Evolutionary conservation across 1,284 basidiomycete species (phyloP).

Genomic region (Athelia sp.): DNA sequence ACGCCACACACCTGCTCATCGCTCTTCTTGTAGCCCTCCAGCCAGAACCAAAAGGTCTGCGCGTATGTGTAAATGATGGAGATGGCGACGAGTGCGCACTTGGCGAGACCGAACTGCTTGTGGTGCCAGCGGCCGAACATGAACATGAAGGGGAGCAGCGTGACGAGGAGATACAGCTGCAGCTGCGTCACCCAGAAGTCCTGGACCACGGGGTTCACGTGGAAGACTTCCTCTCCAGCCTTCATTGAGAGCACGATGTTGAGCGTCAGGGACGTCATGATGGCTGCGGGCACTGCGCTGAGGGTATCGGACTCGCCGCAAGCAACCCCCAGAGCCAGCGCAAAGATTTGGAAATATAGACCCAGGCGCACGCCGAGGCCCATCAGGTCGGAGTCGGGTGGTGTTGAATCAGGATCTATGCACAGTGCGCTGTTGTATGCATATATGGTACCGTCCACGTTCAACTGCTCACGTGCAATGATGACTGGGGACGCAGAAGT

Average conservation of each 20-base stretch:
- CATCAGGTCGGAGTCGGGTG: conserved; percentile 1
- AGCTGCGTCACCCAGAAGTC: conserved; percentile 2
- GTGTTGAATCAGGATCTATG: no score
- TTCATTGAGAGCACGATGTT: conserved; percentile 2
- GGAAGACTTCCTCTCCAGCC: background rate
- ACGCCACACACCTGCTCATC: conserved; percentile 1
- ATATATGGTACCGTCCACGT: no score
- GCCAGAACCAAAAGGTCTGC: conserved; percentile 2
- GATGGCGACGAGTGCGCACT: background rate
- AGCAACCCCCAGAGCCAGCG: background rate
- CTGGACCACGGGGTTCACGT: background rate
- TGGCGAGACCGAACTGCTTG: background rate
- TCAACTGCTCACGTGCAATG: no score
- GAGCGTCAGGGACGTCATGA: conserved; percentile 2
- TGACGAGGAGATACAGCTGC: conserved; percentile 1
- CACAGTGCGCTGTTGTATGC: no score
- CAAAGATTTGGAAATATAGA: background rate
- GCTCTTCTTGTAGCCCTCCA: background rate
- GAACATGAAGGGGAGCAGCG: background rate
- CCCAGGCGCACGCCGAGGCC: conserved; percentile 1
- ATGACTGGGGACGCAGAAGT: no score
- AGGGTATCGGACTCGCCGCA: conserved; percentile 1
- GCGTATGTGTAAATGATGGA: background rate
- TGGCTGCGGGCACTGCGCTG: background rate
- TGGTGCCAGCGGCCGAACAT: conserved; percentile 1